Percentiles rank a stretch among this genome's conserved stretches.
Conservation (phyloP, 345 rosid species). For the Sonneratia caseolaris region DNA sequence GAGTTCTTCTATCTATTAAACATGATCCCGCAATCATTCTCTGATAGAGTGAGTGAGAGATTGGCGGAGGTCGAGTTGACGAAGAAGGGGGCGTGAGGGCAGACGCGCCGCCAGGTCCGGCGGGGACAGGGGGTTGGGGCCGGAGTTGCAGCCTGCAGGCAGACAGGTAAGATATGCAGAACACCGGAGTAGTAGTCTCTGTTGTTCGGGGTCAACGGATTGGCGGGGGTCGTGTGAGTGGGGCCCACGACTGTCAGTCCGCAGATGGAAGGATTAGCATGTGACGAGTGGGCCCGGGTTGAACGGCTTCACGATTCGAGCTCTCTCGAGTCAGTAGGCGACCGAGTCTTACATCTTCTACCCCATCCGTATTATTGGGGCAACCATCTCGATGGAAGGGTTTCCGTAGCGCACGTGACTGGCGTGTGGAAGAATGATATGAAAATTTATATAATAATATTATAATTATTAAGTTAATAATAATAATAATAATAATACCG, state of each 20-base stretch:
- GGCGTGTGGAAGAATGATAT: too few relatives aligned
- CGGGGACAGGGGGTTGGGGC: background rate
- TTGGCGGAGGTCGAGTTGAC: conserved; percentile 7
- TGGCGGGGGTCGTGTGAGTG: background rate
- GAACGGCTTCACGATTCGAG: too few relatives aligned
- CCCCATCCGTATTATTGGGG: too few relatives aligned
- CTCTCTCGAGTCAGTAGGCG: too few relatives aligned
- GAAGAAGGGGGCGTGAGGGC: background rate
- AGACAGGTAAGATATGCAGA: background rate
- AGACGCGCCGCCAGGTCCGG: conserved; percentile 10
- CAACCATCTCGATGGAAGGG: background rate
- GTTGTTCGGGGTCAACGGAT: too few relatives aligned
- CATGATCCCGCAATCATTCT: too few relatives aligned
- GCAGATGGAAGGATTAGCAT: background rate
- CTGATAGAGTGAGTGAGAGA: background rate
- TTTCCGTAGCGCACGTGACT: background rate
- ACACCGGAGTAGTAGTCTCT: background rate
- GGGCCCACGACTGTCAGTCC: background rate
- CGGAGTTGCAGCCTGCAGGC: conserved; percentile 4
- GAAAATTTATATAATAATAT: too few relatives aligned
- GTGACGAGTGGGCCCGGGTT: background rate
- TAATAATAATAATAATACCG: too few relatives aligned
- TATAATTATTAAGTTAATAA: too few relatives aligned
- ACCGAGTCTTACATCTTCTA: too few relatives aligned
- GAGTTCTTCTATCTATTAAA: too few relatives aligned